phyloP scores from a whole-genome alignment of 2,329 filamentous ascomycete genomes.

The Drechslerella stenobrocha region DNA sequence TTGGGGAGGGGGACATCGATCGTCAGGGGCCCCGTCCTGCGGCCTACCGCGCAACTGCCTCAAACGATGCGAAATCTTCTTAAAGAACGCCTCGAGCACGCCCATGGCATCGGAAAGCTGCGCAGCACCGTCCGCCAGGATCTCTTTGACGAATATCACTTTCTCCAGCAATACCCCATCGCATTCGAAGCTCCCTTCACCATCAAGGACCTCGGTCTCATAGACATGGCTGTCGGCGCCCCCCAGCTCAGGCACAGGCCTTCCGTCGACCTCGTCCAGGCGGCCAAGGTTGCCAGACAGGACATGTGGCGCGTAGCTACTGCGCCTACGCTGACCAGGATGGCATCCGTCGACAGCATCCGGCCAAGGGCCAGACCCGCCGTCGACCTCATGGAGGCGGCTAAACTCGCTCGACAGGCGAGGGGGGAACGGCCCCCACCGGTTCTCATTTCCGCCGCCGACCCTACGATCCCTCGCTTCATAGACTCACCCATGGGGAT shows the following conservation, averaged over 20 bases:
- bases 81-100: slow-evolving; percentile 47
- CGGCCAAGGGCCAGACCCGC: slow-evolving; percentile 16
- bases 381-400: slow-evolving; percentile 41
- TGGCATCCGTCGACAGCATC: slow-evolving; percentile 29
- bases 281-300: slow-evolving; percentile 36
- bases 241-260: slow-evolving; percentile 36
- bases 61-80: slow-evolving; percentile 48
- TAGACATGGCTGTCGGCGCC: slow-evolving; percentile 40
- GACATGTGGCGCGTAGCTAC: slow-evolving; percentile 33
- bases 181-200: slow-evolving; percentile 27
- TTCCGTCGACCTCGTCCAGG: slow-evolving; percentile 38
- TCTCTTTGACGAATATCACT: slow-evolving; percentile 43
- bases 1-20: too few species aligned
- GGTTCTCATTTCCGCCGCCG: background rate
- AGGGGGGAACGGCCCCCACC: slow-evolving; percentile 31
- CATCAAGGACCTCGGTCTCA: slow-evolving; percentile 27
- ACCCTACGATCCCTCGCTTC: background rate
- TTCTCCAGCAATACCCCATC: slow-evolving; percentile 37
- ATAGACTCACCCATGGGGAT: too few species aligned
- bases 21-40: background rate
- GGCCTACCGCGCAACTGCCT: slow-evolving; percentile 17
- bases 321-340: slow-evolving; percentile 17
- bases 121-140: slow-evolving; percentile 40
- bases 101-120: slow-evolving; percentile 37
- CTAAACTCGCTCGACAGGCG: slow-evolving; percentile 27